phyloP scores from a whole-genome alignment of 2,329 filamentous ascomycete species.

The Pseudocercospora cruenta region DNA sequence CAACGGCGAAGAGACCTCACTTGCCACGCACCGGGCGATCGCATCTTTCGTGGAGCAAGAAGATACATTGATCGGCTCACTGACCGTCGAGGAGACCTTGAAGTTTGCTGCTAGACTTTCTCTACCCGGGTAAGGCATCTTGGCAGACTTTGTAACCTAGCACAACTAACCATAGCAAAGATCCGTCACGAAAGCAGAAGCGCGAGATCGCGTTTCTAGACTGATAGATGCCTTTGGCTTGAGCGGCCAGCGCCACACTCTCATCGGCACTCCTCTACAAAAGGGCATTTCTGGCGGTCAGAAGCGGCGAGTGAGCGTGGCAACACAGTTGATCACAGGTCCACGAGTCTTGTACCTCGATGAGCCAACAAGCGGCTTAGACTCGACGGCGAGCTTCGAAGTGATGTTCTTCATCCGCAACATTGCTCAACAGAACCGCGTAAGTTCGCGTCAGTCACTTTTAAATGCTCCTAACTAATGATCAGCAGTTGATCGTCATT shows the following conservation, averaged over 20 bases:
- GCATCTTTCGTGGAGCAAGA: conserved; percentile 83
- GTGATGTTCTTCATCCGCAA: conserved; percentile 71
- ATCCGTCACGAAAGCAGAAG: conserved; percentile 57
- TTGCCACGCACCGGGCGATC: conserved; percentile 52
- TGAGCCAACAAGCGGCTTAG: conserved; percentile 79
- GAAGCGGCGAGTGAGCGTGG: conserved; percentile 76
- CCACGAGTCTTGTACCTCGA: conserved; percentile 80
- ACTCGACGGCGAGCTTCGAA: conserved; percentile 73
- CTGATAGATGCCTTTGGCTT: conserved; percentile 74
- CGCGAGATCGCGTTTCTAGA: conserved; percentile 61
- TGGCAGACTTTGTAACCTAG: conserved; percentile 33
- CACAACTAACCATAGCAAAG: conserved; percentile 48
- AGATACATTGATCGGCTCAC: conserved; percentile 75
- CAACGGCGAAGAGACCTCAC: conserved; percentile 56
- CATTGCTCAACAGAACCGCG: conserved; percentile 66
- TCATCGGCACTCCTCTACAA: conserved; percentile 77
- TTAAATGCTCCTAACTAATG: neutral
- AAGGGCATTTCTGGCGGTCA: conserved; percentile 83
- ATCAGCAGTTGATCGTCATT: conserved; percentile 67
- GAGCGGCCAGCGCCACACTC: conserved; percentile 63
- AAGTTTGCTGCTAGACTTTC: conserved; percentile 72
- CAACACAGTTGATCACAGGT: conserved; percentile 75
- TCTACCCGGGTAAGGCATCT: conserved; percentile 50
- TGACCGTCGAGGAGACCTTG: conserved; percentile 78
- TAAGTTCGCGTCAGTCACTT: conserved; percentile 41